Evolutionary conservation across 768 basidiomycete genomes (phyloP).

Genomic region (Mycena amicta): DNA sequence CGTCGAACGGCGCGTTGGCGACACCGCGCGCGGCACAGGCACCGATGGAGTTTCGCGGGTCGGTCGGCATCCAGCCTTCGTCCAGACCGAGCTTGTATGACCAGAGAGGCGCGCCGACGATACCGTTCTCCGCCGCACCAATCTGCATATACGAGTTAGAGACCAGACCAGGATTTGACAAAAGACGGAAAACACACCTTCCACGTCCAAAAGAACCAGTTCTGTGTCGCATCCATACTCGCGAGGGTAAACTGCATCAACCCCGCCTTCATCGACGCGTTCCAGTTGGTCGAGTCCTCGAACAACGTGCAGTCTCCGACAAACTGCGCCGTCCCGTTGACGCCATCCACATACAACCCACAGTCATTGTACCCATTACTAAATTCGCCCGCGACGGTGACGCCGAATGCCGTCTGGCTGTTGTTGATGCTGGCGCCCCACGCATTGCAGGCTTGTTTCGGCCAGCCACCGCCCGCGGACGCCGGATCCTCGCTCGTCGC

Average conservation of each 20-base stretch:
- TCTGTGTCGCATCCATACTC: conserved; percentile 66
- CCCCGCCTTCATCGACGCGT: conserved; percentile 45
- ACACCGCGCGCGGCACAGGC: conserved; percentile 50
- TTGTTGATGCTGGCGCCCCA: conserved; percentile 53
- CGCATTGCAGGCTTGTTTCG: conserved; percentile 40
- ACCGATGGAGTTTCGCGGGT: conserved; percentile 55
- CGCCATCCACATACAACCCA: conserved; percentile 49
- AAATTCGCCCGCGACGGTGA: conserved; percentile 70
- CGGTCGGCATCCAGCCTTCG: conserved; percentile 32
- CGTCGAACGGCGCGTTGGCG: conserved; percentile 31
- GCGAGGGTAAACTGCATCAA: conserved; percentile 47
- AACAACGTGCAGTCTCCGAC: conserved; percentile 43
- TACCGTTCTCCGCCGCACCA: conserved; percentile 24
- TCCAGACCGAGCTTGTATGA: conserved; percentile 67
- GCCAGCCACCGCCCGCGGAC: conserved; percentile 37
- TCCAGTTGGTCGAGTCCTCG: conserved; percentile 54
- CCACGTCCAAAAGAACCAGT: conserved; percentile 82
- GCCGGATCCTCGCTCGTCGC: conserved; percentile 21
- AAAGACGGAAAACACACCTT: conserved; percentile 58
- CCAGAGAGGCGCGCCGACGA: conserved; percentile 55
- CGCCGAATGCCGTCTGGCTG: conserved; percentile 51
- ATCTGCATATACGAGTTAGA: neutral
- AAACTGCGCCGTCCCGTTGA: conserved; percentile 29
- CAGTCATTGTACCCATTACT: conserved; percentile 61
- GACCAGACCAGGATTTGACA: conserved; percentile 2